Conservation (phyloP, 306 rosid species). For the Trifolium fragiferum region DNA sequence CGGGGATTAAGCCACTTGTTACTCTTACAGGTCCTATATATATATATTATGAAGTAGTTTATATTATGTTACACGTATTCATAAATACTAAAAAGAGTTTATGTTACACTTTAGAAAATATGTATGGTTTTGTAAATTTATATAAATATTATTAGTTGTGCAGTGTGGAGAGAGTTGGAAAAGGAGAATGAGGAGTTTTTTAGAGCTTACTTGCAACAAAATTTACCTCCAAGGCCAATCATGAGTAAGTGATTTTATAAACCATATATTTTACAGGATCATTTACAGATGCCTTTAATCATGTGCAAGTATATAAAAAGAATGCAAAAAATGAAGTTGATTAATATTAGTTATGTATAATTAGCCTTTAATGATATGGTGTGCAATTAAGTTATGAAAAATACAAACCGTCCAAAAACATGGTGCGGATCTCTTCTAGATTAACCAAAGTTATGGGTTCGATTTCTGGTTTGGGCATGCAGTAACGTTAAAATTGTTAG, state of each 20-base stretch:
- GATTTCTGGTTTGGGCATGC: too few species aligned
- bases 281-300: background rate
- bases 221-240: constrained; percentile 53
- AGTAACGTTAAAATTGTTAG: too few species aligned
- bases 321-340: background rate
- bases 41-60: background rate
- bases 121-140: constrained; percentile 13
- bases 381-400: constrained; percentile 20
- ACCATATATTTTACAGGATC: background rate
- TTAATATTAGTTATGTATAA: background rate
- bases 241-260: constrained; percentile 41
- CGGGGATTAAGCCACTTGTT: constrained; percentile 76
- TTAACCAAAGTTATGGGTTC: too few species aligned
- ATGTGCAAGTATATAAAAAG: constrained; percentile 38
- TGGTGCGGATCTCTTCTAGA: too few species aligned
- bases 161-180: constrained; percentile 94
- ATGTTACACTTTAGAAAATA: background rate
- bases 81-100: background rate
- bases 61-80: too few species aligned
- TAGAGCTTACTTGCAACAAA: constrained; percentile 66
- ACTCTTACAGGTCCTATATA: constrained; percentile 71
- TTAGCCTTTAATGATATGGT: constrained; percentile 1
- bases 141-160: constrained; percentile 18
- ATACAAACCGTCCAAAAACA: too few species aligned
- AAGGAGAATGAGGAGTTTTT: constrained; percentile 89